Evolutionary conservation across 2,329 filamentous ascomycete genomes (phyloP).

Genomic region (Aspergillus thermomutatus): DNA sequence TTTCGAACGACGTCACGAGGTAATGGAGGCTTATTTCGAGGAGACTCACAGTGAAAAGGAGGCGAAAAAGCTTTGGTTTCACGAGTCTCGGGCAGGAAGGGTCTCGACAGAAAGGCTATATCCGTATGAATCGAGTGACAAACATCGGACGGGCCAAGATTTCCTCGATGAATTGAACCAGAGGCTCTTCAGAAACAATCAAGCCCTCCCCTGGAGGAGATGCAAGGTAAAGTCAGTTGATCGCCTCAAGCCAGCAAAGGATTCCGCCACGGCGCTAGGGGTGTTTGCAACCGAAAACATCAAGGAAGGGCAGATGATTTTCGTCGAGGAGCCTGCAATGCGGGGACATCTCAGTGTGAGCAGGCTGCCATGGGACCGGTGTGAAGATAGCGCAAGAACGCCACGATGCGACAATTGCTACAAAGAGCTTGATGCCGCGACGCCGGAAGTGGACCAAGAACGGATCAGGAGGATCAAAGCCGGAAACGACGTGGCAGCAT

Average conservation of each 20-base stretch:
- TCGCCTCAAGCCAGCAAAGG: not conserved
- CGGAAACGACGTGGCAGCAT: constrained; percentile 4
- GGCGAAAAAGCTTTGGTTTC: constrained; percentile 13
- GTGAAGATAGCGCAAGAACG: not conserved
- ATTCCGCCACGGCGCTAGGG: constrained; percentile 9
- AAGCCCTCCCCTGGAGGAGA: constrained; percentile 9
- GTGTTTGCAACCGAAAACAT: constrained; percentile 30
- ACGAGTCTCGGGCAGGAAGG: constrained; percentile 23
- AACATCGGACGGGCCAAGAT: constrained; percentile 11
- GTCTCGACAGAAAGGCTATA: constrained; percentile 17
- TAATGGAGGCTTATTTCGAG: constrained; percentile 6
- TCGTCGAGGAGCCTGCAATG: constrained; percentile 34
- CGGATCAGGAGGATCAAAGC: not conserved
- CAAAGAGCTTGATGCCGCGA: not conserved
- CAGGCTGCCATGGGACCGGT: constrained; percentile 4
- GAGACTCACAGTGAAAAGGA: constrained; percentile 1
- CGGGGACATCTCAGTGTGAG: constrained; percentile 28
- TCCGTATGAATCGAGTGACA: constrained; percentile 26
- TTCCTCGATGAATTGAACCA: constrained; percentile 22
- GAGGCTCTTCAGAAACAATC: constrained; percentile 17
- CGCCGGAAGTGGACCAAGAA: not conserved
- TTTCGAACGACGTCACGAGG: constrained; percentile 16
- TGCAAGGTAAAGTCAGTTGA: constrained; percentile 8
- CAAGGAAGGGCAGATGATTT: constrained; percentile 21
- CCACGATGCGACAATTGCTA: constrained; percentile 30